phyloP scores from a whole-genome alignment of 805 yeast species.

The Priceomyces carsonii region DNA sequence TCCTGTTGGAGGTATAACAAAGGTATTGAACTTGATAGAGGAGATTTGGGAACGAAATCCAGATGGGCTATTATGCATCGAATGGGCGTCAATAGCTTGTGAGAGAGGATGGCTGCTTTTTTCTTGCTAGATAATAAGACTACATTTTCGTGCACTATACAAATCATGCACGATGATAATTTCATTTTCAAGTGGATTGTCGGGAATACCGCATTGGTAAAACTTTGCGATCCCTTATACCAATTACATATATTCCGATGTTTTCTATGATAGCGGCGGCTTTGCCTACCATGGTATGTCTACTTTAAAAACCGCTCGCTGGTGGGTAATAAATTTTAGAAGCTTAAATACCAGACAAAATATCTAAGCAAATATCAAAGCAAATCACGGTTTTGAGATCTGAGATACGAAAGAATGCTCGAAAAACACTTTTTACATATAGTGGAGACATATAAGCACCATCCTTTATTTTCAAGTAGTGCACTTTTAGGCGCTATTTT shows the following conservation, averaged over 20 bases:
- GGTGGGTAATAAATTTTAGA: no score
- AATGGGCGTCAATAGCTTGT: constrained; percentile 26
- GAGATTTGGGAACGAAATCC: constrained; percentile 21
- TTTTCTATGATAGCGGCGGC: no score
- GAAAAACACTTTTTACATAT: not conserved
- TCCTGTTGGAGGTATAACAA: constrained; percentile 18
- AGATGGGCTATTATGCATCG: constrained; percentile 14
- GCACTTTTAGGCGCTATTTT: constrained; percentile 1
- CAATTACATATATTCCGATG: no score
- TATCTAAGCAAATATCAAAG: no score
- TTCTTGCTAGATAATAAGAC: not conserved
- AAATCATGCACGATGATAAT: not conserved
- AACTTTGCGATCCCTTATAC: no score
- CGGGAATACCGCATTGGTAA: no score
- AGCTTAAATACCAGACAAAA: constrained; percentile 1
- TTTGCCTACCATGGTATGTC: no score
- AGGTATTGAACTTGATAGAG: constrained; percentile 14
- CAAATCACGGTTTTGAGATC: not conserved
- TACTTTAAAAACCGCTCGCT: no score
- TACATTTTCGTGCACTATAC: not conserved
- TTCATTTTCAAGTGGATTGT: not conserved
- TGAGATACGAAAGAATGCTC: not conserved
- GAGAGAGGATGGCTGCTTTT: constrained; percentile 23
- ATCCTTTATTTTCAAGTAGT: not conserved
- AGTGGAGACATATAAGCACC: not conserved